These are phyloP conservation scores for Pseudotulostoma volvatum DNA, from an alignment of 495 filamentous ascomycete genomes.

Conservation along the genomic window DNA sequence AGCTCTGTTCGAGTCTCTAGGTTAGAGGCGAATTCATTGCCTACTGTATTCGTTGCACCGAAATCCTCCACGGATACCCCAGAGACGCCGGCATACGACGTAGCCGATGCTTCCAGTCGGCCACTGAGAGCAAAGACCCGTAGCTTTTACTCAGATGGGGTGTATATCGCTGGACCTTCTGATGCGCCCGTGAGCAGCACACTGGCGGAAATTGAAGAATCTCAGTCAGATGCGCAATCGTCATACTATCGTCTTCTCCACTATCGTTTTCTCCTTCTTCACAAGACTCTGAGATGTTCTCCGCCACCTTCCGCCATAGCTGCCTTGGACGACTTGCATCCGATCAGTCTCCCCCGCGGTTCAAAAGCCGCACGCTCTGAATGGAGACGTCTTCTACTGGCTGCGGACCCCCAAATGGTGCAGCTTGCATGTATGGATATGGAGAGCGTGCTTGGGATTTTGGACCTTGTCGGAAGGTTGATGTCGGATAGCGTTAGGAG, in stretches of 20 bases:
- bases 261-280: constrained; percentile 41
- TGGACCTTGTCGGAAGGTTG: constrained; percentile 22
- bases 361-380: constrained; percentile 24
- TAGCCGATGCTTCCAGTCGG: constrained; percentile 13
- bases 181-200: background rate
- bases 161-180: constrained; percentile 36
- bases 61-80: constrained; percentile 16
- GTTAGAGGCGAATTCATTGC: constrained; percentile 55
- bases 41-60: constrained; percentile 43
- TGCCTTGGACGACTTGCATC: constrained; percentile 38
- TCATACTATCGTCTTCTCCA: constrained; percentile 49
- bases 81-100: constrained; percentile 12
- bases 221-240: constrained; percentile 34
- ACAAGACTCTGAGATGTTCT: constrained; percentile 35
- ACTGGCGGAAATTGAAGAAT: constrained; percentile 5
- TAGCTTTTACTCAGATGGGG: constrained; percentile 53
- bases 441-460: constrained; percentile 37
- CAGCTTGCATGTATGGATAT: constrained; percentile 57
- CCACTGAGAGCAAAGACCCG: no score
- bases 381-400: constrained; percentile 34
- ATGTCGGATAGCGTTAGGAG: constrained; percentile 27
- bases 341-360: constrained; percentile 35
- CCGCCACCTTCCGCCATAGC: constrained; percentile 34
- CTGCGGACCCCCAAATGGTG: constrained; percentile 44
- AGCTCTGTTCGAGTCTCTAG: constrained; percentile 24